These are phyloP conservation scores for Backusella tarrabulga DNA, from an alignment of 192 early-diverging fungal genomes.

Conservation along the genomic window DNA sequence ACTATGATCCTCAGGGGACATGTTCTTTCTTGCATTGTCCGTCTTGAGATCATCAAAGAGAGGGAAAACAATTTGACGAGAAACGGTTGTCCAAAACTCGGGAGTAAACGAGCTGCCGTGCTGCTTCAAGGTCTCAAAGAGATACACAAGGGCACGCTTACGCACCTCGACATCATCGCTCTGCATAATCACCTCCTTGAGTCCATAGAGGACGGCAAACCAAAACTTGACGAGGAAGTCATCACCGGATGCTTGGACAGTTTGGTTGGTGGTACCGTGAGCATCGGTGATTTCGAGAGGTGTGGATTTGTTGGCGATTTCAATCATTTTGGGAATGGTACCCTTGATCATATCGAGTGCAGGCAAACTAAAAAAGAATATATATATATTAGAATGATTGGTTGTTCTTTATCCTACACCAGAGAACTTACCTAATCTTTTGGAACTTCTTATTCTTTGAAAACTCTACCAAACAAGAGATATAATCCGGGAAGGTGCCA, in stretches of 20 bases:
- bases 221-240: slow-evolving; percentile 70
- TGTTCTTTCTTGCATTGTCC: slow-evolving; percentile 52
- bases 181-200: slow-evolving; percentile 89
- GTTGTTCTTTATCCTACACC: neutral
- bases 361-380: slow-evolving; percentile 24
- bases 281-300: slow-evolving; percentile 31
- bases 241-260: slow-evolving; percentile 40
- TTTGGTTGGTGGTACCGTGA: slow-evolving; percentile 13
- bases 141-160: slow-evolving; percentile 76
- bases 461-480: slow-evolving; percentile 55
- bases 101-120: slow-evolving; percentile 73
- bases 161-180: slow-evolving; percentile 90
- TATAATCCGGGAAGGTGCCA: slow-evolving; percentile 55
- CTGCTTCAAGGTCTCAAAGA: slow-evolving; percentile 81
- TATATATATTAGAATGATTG: too few relatives aligned
- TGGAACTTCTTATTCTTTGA: slow-evolving; percentile 71
- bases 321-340: slow-evolving; percentile 36
- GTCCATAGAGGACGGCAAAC: slow-evolving; percentile 87
- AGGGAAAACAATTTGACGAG: slow-evolving; percentile 84
- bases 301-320: slow-evolving; percentile 23
- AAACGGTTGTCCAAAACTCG: slow-evolving; percentile 80
- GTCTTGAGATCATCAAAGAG: slow-evolving; percentile 86
- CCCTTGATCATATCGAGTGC: slow-evolving; percentile 41
- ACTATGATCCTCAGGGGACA: slow-evolving; percentile 81
- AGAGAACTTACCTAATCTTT: slow-evolving; percentile 57